A percentile compares a stretch with the other conserved stretches of the same genome.
Evolutionary conservation across 495 filamentous ascomycete species (phyloP).

Genomic region (Haplographium delicatum): DNA sequence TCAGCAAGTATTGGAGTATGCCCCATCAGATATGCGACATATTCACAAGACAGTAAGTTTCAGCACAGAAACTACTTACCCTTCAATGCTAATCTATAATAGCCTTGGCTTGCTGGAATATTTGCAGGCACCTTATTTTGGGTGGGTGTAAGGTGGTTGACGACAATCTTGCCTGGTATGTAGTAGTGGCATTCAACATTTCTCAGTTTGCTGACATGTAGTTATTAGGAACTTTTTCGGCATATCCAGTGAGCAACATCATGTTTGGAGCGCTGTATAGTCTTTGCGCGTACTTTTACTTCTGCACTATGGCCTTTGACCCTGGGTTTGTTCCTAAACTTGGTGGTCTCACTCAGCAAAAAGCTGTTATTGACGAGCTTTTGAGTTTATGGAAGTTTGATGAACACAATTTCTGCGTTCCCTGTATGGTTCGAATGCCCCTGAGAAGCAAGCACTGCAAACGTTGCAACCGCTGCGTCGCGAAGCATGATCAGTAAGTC

Average conservation of each 20-base stretch:
- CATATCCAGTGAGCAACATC: constrained; percentile 66
- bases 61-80: constrained; percentile 12
- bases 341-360: constrained; percentile 79
- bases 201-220: constrained; percentile 21
- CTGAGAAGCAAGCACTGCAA: constrained; percentile 93
- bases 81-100: constrained; percentile 15
- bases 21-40: constrained; percentile 77
- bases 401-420: constrained; percentile 86
- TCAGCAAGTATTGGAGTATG: constrained; percentile 70
- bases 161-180: constrained; percentile 65
- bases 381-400: constrained; percentile 83
- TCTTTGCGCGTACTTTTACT: constrained; percentile 79
- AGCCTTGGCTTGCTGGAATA: constrained; percentile 90
- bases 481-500: constrained; percentile 93
- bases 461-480: constrained; percentile 83
- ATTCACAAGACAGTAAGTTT: constrained; percentile 75
- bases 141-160: constrained; percentile 70
- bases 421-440: constrained; percentile 88
- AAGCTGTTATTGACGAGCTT: constrained; percentile 79
- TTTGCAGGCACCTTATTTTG: constrained; percentile 86
- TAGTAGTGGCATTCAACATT: constrained; percentile 2
- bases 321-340: constrained; percentile 95
- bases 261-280: constrained; percentile 59
- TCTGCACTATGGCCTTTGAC: constrained; percentile 76
- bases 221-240: constrained; percentile 61